These are phyloP conservation scores for Phytophthora pistaciae DNA, from an alignment of 352 stramenopile species.

Conservation along the genomic window DNA sequence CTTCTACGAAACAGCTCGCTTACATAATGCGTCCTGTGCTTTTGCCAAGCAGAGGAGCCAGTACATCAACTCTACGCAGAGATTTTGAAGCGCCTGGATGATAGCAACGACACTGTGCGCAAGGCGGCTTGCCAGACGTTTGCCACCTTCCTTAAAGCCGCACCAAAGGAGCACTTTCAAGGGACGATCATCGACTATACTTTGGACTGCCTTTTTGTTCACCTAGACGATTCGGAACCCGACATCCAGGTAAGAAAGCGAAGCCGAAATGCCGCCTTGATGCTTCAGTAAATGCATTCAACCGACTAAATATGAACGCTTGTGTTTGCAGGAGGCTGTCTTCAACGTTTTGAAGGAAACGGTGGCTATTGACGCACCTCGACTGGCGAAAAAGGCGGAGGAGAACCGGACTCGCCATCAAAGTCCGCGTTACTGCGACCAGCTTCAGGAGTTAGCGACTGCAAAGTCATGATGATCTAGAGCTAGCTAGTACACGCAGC, in stretches of 20 bases:
- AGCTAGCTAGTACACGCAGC: not conserved
- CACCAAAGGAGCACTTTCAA: constrained; percentile 85
- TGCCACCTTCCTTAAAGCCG: constrained; percentile 85
- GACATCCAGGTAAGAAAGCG: constrained; percentile 76
- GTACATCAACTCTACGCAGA: constrained; percentile 93
- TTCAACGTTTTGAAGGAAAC: constrained; percentile 78
- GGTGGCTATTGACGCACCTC: constrained; percentile 58
- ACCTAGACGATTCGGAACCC: constrained; percentile 90
- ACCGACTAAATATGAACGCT: not conserved
- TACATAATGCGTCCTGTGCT: not conserved
- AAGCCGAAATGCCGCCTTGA: not conserved
- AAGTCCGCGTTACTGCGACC: constrained; percentile 76
- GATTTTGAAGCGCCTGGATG: constrained; percentile 93
- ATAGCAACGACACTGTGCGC: constrained; percentile 92
- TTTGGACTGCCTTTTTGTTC: constrained; percentile 92
- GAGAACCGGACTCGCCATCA: constrained; percentile 82
- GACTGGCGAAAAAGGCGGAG: constrained; percentile 76
- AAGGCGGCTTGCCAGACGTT: constrained; percentile 90
- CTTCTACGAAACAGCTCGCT: not conserved
- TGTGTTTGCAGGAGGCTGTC: constrained; percentile 59
- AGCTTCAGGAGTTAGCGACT: constrained; percentile 60
- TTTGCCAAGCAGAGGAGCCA: constrained; percentile 73
- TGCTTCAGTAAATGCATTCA: not conserved
- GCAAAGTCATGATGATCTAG: constrained; percentile 31
- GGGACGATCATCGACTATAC: constrained; percentile 93